Percentiles rank a stretch among this genome's conserved stretches.
Evolutionary conservation across 306 rosid species (phyloP).

Genomic region (Medicago arabica): DNA sequence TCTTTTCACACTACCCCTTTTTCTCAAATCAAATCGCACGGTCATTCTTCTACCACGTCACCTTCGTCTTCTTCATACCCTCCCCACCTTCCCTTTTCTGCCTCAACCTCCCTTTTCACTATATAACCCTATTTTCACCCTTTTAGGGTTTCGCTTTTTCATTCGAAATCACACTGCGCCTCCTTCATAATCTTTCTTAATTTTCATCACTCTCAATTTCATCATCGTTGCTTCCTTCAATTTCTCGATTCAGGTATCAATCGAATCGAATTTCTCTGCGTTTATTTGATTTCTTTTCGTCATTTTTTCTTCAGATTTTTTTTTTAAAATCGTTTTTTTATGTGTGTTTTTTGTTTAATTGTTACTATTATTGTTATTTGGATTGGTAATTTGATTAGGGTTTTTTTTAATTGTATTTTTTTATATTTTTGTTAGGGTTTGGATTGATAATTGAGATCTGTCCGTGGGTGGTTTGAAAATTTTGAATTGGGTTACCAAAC

Average conservation of each 20-base stretch:
- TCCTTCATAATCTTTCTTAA: neutral
- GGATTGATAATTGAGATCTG: slow-evolving; percentile 46
- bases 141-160: slow-evolving; percentile 64
- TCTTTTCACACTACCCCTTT: slow-evolving; percentile 48
- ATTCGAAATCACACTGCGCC: slow-evolving; percentile 36
- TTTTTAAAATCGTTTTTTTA: slow-evolving; percentile 7
- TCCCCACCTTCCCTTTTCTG: slow-evolving; percentile 45
- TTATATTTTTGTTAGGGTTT: slow-evolving; percentile 50
- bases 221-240: slow-evolving; percentile 22
- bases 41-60: slow-evolving; percentile 67
- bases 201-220: slow-evolving; percentile 34
- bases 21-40: slow-evolving; percentile 55
- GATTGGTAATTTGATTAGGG: neutral
- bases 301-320: neutral
- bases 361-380: slow-evolving; percentile 2
- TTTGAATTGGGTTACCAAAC: slow-evolving; percentile 38
- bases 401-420: slow-evolving; percentile 8
- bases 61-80: slow-evolving; percentile 49
- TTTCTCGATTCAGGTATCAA: slow-evolving; percentile 58
- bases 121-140: slow-evolving; percentile 40
- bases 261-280: neutral
- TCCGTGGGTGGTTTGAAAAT: slow-evolving; percentile 43
- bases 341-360: slow-evolving; percentile 21
- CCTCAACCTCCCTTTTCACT: slow-evolving; percentile 41
- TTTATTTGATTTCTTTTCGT: neutral